A percentile compares a stretch with the other conserved stretches of the same genome.
These are phyloP conservation scores for Endoconidiophora polonica DNA, from an alignment of 2,329 filamentous ascomycete species.

Conservation along the genomic window DNA sequence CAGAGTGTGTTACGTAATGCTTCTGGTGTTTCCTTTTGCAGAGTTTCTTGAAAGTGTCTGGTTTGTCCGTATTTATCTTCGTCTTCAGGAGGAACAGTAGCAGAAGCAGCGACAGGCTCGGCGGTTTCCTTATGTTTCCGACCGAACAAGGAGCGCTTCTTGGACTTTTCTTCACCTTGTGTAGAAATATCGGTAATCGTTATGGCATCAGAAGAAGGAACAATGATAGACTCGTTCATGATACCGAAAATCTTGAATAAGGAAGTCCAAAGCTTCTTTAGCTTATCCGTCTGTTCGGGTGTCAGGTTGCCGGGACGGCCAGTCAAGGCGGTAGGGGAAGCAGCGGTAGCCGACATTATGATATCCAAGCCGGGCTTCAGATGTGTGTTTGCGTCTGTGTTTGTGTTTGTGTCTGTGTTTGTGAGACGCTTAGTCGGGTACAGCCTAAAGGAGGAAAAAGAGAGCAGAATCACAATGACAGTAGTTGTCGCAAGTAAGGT, in stretches of 20 bases:
- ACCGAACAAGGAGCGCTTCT: conserved; percentile 53
- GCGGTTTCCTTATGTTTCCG: conserved; percentile 40
- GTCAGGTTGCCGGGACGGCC: conserved; percentile 79
- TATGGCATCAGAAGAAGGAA: conserved; percentile 12
- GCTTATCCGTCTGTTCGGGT: conserved; percentile 71
- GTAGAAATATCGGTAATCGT: conserved; percentile 20
- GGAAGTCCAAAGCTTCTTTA: conserved; percentile 71
- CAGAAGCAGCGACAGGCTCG: conserved; percentile 19
- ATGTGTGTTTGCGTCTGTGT: not conserved
- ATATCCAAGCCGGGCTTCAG: not conserved
- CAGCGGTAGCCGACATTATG: not conserved
- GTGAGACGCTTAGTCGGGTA: not conserved
- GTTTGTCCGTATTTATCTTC: conserved; percentile 91
- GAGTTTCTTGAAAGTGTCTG: conserved; percentile 68
- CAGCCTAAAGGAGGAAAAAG: not conserved
- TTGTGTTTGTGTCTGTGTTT: not conserved
- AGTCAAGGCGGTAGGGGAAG: conserved; percentile 28
- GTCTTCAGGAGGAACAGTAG: conserved; percentile 28
- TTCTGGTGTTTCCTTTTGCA: conserved; percentile 62
- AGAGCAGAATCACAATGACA: not conserved
- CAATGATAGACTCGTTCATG: conserved; percentile 6
- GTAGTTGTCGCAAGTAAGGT: not conserved
- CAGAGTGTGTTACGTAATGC: conserved; percentile 69
- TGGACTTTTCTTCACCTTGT: conserved; percentile 49
- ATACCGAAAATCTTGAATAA: conserved; percentile 64